phyloP scores from a whole-genome alignment of 371 early-diverging fungal genomes.

The Syncephalis plumigaleata region DNA sequence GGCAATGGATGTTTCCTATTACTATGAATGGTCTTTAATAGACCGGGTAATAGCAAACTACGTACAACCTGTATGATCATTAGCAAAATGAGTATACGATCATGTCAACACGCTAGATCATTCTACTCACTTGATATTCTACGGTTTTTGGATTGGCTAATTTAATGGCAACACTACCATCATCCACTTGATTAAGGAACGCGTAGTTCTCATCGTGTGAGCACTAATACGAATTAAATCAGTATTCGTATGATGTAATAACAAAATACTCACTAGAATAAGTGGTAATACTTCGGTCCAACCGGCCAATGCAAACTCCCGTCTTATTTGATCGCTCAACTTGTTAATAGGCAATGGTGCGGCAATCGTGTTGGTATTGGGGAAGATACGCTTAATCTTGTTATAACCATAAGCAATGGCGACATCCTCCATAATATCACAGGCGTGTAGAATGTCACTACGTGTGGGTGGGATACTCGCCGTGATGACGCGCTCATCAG shows the following conservation, averaged over 20 bases:
- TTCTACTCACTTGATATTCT: constrained; percentile 70
- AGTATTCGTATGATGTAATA: constrained; percentile 21
- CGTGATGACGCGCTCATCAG: constrained; percentile 38
- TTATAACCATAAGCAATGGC: constrained; percentile 99
- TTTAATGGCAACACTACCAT: constrained; percentile 63
- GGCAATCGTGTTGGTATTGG: constrained; percentile 72
- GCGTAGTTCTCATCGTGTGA: constrained; percentile 94
- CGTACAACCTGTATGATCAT: constrained; percentile 55
- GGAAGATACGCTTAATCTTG: constrained; percentile 72
- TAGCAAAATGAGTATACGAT: constrained; percentile 11
- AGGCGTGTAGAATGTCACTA: constrained; percentile 92
- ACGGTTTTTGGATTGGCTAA: constrained; percentile 92
- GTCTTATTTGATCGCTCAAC: constrained; percentile 74
- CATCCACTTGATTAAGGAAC: constrained; percentile 60
- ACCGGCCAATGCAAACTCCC: constrained; percentile 84
- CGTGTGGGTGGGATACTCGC: constrained; percentile 87
- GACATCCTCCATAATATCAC: constrained; percentile 98
- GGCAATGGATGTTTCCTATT: constrained; percentile 92
- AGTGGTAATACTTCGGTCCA: constrained; percentile 95
- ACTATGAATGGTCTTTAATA: constrained; percentile 86
- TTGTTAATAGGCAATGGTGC: constrained; percentile 89
- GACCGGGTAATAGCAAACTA: constrained; percentile 85
- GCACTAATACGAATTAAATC: constrained; percentile 30
- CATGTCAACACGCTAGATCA: too few relatives aligned
- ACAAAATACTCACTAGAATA: constrained; percentile 27